These are phyloP conservation scores for Darksidea phi DNA, from an alignment of 495 filamentous ascomycete genomes.

Conservation along the genomic window DNA sequence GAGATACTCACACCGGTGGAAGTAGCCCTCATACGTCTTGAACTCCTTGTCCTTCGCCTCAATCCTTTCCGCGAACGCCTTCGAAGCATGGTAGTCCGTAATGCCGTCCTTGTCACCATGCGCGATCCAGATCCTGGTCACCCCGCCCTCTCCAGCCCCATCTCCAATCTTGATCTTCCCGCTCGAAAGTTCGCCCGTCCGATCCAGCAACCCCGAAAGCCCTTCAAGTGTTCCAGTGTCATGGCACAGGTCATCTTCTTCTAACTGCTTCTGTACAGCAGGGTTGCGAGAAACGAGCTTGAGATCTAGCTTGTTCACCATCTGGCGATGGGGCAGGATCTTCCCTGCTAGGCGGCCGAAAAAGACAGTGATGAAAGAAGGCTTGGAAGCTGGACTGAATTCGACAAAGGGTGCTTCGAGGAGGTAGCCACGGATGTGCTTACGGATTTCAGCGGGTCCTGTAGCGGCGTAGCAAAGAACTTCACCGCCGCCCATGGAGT, in stretches of 20 bases:
- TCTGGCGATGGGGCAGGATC: conserved; percentile 61
- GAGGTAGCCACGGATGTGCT: conserved; percentile 59
- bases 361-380: conserved; percentile 55
- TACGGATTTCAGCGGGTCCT: conserved; percentile 44
- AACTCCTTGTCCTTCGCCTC: conserved; percentile 65
- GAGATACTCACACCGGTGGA: conserved; percentile 58
- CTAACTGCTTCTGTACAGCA: conserved; percentile 54
- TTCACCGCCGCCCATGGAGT: conserved; percentile 81
- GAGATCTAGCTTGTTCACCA: conserved; percentile 57
- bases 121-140: conserved; percentile 56
- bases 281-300: conserved; percentile 63
- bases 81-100: conserved; percentile 60
- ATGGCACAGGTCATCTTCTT: conserved; percentile 67
- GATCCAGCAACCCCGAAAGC: conserved; percentile 70
- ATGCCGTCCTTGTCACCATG: conserved; percentile 70
- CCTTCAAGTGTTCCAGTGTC: conserved; percentile 77
- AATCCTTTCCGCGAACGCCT: conserved; percentile 58
- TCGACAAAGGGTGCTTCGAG: conserved; percentile 68
- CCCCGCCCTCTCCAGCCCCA: conserved; percentile 39
- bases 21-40: conserved; percentile 72
- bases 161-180: conserved; percentile 48
- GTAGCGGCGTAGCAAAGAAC: conserved; percentile 55
- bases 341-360: conserved; percentile 63
- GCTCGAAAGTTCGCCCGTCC: conserved; percentile 52
- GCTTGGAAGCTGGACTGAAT: conserved; percentile 61